Percentiles rank a stretch among this genome's conserved stretches.
These are phyloP conservation scores for Quercus berberidifolia DNA, from an alignment of 306 rosid species.

Conservation along the genomic window DNA sequence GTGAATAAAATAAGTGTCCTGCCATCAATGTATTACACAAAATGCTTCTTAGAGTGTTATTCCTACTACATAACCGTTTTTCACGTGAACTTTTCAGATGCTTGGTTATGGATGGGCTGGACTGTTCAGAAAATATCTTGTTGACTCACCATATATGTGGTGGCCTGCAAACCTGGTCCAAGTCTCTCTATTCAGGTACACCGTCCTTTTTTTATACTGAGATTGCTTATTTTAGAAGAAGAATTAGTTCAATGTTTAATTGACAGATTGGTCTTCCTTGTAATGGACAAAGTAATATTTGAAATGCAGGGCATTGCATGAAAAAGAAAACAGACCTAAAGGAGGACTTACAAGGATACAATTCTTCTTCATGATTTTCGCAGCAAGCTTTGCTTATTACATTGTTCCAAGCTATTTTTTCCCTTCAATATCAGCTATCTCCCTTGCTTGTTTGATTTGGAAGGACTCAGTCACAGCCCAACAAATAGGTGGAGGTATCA, in stretches of 20 bases:
- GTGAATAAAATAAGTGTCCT: no score
- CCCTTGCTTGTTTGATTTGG: conserved; percentile 71
- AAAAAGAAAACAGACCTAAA: conserved; percentile 67
- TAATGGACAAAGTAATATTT: background rate
- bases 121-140: conserved; percentile 66
- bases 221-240: background rate
- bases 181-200: conserved; percentile 80
- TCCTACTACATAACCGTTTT: background rate
- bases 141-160: conserved; percentile 97
- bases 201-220: background rate
- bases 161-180: conserved; percentile 88
- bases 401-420: conserved; percentile 67
- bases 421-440: conserved; percentile 57
- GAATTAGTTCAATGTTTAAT: background rate
- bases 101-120: conserved; percentile 99
- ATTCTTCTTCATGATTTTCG: conserved; percentile 61
- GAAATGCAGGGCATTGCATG: conserved; percentile 76
- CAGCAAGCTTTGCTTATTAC: conserved; percentile 69
- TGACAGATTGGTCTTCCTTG: background rate
- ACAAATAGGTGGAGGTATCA: conserved; percentile 71
- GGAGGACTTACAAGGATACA: conserved; percentile 73
- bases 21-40: no score
- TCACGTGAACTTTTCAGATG: conserved; percentile 42
- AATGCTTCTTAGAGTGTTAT: background rate
- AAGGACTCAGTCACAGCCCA: conserved; percentile 72